Conservation (phyloP, 169 alveolate species). For the Babesia caballi region DNA sequence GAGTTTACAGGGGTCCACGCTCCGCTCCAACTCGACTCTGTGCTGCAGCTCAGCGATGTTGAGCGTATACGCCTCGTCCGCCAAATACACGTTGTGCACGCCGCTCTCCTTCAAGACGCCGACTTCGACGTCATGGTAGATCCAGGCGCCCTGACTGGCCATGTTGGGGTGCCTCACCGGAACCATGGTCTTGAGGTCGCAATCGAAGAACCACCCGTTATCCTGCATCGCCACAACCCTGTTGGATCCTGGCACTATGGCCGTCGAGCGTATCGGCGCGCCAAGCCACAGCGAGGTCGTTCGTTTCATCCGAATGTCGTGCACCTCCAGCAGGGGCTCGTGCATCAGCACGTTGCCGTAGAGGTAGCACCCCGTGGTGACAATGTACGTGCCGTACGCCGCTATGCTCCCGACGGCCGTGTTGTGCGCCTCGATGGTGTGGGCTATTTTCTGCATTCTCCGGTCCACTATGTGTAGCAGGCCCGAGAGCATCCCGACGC, state of each 20-base stretch:
- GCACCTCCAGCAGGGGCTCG: constrained; percentile 57
- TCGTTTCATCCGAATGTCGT: constrained; percentile 50
- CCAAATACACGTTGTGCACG: constrained; percentile 5
- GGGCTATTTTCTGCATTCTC: constrained; percentile 44
- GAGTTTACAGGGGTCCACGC: not conserved
- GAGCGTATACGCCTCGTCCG: constrained; percentile 30
- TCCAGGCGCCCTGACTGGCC: not conserved
- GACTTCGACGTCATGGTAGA: constrained; percentile 39
- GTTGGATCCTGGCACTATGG: constrained; percentile 23
- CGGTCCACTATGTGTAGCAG: constrained; percentile 51
- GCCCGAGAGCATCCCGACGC: constrained; percentile 64
- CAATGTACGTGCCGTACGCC: constrained; percentile 42
- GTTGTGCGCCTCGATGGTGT: constrained; percentile 25
- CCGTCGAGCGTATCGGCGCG: constrained; percentile 25
- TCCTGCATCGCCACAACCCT: constrained; percentile 40
- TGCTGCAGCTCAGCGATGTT: constrained; percentile 13
- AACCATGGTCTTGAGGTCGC: constrained; percentile 27
- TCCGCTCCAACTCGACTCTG: not conserved
- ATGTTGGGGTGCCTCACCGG: not conserved
- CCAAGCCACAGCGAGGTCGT: constrained; percentile 28
- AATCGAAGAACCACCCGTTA: constrained; percentile 48
- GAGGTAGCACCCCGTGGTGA: constrained; percentile 51
- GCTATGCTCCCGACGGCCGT: constrained; percentile 37
- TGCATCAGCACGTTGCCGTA: constrained; percentile 23
- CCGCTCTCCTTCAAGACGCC: not conserved